These are phyloP conservation scores for Serendipita indica DNA, from an alignment of 768 basidiomycete genomes.

Conservation along the genomic window DNA sequence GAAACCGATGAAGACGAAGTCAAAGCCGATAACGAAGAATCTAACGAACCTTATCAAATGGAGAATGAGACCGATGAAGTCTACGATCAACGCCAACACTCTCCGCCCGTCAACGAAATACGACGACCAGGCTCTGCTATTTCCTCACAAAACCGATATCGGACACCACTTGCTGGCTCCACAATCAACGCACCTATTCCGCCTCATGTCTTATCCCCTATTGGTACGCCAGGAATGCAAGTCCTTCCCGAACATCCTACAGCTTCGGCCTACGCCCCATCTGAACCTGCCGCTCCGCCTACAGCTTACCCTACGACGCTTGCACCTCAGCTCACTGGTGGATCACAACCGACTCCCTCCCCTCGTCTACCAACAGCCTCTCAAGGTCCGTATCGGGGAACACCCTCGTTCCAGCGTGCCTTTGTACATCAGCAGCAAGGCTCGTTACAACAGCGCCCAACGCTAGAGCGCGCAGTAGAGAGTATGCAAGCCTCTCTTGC, in stretches of 20 bases:
- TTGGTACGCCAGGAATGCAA: not conserved
- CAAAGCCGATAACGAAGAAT: slow-evolving; percentile 18
- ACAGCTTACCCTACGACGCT: slow-evolving; percentile 11
- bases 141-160: slow-evolving; percentile 55
- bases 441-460: slow-evolving; percentile 18
- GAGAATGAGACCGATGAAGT: slow-evolving; percentile 12
- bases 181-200: not conserved
- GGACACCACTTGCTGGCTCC: slow-evolving; percentile 57
- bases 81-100: not conserved
- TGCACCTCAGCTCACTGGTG: not conserved
- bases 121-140: slow-evolving; percentile 58
- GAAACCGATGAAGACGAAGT: slow-evolving; percentile 11
- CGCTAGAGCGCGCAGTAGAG: slow-evolving; percentile 64
- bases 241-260: slow-evolving; percentile 1
- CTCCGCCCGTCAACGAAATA: not conserved
- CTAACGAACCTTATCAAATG: slow-evolving; percentile 10
- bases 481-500: slow-evolving; percentile 69
- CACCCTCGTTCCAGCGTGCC: not conserved
- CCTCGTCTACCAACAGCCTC: slow-evolving; percentile 7
- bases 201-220: not conserved
- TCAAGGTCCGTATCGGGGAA: slow-evolving; percentile 1
- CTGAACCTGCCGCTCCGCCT: slow-evolving; percentile 8
- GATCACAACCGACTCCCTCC: not conserved
- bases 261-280: not conserved
- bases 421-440: not conserved